Conservation (phyloP, 768 basidiomycete species). For the Filobasidium wieringae region DNA sequence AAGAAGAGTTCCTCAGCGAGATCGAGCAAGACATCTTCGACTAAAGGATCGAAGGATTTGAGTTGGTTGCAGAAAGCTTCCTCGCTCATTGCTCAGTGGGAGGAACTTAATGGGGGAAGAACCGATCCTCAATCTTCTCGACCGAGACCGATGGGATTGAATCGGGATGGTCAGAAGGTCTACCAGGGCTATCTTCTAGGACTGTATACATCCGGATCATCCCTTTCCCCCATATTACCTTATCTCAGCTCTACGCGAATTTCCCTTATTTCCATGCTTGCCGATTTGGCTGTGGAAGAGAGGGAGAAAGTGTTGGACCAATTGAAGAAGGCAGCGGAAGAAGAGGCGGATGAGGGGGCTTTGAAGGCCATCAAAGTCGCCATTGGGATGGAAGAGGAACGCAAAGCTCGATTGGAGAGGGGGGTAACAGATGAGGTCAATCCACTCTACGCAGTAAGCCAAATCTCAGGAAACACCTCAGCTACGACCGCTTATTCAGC, state of each 20-base stretch:
- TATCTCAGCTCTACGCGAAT: slow-evolving; percentile 18
- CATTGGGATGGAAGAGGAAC: slow-evolving; percentile 21
- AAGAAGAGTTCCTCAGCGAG: background rate
- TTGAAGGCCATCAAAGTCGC: slow-evolving; percentile 15
- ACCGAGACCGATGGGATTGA: slow-evolving; percentile 11
- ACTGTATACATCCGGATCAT: slow-evolving; percentile 21
- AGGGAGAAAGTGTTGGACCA: slow-evolving; percentile 20
- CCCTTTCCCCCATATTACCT: slow-evolving; percentile 19
- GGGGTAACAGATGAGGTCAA: slow-evolving; percentile 26
- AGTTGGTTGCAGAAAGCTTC: slow-evolving; percentile 56
- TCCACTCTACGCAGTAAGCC: slow-evolving; percentile 20
- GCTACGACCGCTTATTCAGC: background rate
- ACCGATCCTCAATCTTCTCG: background rate
- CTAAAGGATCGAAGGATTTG: slow-evolving; percentile 39
- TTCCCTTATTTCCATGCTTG: slow-evolving; percentile 16
- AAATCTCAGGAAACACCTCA: slow-evolving; percentile 6
- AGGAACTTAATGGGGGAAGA: slow-evolving; percentile 9
- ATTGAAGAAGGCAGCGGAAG: slow-evolving; percentile 17
- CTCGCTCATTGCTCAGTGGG: slow-evolving; percentile 41
- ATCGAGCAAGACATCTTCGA: slow-evolving; percentile 37
- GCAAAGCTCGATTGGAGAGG: slow-evolving; percentile 9
- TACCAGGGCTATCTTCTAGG: slow-evolving; percentile 34
- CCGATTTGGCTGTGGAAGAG: slow-evolving; percentile 18
- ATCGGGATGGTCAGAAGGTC: slow-evolving; percentile 27
- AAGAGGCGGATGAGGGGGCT: slow-evolving; percentile 12